Conservation (phyloP, 2,329 filamentous ascomycete species). For the Dactylonectria estremocensis region DNA sequence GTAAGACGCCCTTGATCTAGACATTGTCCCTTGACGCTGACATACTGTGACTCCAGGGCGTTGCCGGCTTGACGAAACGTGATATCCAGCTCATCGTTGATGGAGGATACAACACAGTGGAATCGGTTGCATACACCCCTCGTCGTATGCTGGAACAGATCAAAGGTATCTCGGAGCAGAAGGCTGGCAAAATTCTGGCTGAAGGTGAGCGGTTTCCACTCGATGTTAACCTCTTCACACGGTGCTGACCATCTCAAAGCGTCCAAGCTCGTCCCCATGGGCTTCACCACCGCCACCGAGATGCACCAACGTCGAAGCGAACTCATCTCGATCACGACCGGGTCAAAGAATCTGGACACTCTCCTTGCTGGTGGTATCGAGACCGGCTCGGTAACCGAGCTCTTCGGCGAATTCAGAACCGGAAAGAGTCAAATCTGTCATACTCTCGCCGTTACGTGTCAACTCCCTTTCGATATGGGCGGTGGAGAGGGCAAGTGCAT, state of each 20-base stretch:
- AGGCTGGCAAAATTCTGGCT: conserved; percentile 89
- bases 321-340: conserved; percentile 97
- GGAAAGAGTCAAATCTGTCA: conserved; percentile 99
- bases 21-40: conserved; percentile 30
- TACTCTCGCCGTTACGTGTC: conserved; percentile 97
- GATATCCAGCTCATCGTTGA: conserved; percentile 95
- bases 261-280: conserved; percentile 97
- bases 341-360: conserved; percentile 97
- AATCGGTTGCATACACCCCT: conserved; percentile 93
- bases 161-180: conserved; percentile 98
- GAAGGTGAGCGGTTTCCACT: conserved; percentile 74
- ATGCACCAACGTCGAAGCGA: conserved; percentile 98
- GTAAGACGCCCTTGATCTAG: conserved; percentile 64
- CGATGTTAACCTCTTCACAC: background rate
- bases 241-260: conserved; percentile 66
- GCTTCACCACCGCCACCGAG: conserved; percentile 98
- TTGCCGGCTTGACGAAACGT: conserved; percentile 91
- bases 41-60: conserved; percentile 69
- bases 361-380: conserved; percentile 94
- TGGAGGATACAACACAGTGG: conserved; percentile 94
- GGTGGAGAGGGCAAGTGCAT: conserved; percentile 98
- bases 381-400: conserved; percentile 97
- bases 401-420: conserved; percentile 98
- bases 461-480: conserved; percentile 98
- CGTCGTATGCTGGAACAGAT: conserved; percentile 90